These are phyloP conservation scores for Penicillium cosmopolitanum DNA, from an alignment of 495 filamentous ascomycete species.

Conservation along the genomic window DNA sequence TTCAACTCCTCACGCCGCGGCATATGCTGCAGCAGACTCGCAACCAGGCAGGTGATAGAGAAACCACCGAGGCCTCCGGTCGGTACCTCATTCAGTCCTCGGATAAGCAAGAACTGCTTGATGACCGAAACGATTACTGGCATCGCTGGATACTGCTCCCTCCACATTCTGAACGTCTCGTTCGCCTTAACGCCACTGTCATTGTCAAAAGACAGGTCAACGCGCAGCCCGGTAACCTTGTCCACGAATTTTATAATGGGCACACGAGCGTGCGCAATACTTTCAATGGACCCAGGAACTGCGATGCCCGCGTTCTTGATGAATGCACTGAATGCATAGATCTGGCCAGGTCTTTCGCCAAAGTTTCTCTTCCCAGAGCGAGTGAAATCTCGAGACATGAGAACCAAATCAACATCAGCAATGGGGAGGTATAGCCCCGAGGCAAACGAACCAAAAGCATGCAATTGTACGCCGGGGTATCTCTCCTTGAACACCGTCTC, in stretches of 20 bases:
- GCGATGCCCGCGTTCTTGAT: constrained; percentile 55
- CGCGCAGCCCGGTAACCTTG: constrained; percentile 66
- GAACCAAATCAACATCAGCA: constrained; percentile 89
- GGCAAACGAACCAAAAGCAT: constrained; percentile 87
- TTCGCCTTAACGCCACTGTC: constrained; percentile 76
- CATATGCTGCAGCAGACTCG: constrained; percentile 78
- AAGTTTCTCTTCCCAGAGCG: constrained; percentile 43
- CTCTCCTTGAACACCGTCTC: constrained; percentile 52
- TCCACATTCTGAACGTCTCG: constrained; percentile 79
- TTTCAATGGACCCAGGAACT: constrained; percentile 54
- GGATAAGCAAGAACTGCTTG: constrained; percentile 90
- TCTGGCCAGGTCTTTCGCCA: constrained; percentile 47
- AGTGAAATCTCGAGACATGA: constrained; percentile 69
- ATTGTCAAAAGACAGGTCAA: constrained; percentile 96
- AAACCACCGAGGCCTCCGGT: constrained; percentile 94
- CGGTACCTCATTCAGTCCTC: constrained; percentile 86
- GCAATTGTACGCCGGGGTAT: constrained; percentile 60
- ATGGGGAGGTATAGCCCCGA: constrained; percentile 89
- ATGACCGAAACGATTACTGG: constrained; percentile 79
- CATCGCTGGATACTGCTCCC: constrained; percentile 76
- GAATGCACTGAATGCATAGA: constrained; percentile 54
- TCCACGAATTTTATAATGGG: constrained; percentile 93
- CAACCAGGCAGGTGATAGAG: constrained; percentile 89
- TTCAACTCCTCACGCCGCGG: constrained; percentile 66
- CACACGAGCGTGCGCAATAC: constrained; percentile 77